These are phyloP conservation scores for Spergularia azorica DNA, from an alignment of 179 eudicot species.

Conservation along the genomic window DNA sequence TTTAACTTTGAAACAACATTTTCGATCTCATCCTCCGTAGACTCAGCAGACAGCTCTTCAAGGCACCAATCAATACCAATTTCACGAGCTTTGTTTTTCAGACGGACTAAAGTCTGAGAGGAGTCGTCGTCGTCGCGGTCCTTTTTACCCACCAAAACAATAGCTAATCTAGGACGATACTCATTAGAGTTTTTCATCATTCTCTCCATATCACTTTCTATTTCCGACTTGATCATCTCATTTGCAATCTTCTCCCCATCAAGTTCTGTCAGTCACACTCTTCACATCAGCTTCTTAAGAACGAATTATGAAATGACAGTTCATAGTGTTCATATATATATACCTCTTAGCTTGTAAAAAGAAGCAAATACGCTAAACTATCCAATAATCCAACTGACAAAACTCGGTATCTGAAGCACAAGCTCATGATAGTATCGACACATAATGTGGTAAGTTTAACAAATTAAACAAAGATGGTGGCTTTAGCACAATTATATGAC, in stretches of 20 bases:
- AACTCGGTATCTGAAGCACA: not conserved
- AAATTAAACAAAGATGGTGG: not conserved
- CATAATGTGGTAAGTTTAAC: not conserved
- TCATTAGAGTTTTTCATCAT: slow-evolving; percentile 36
- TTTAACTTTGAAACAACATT: slow-evolving; percentile 38
- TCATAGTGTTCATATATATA: not conserved
- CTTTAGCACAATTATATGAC: too few relatives aligned
- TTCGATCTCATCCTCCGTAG: slow-evolving; percentile 41
- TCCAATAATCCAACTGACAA: slow-evolving; percentile 6
- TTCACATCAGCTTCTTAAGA: slow-evolving; percentile 29
- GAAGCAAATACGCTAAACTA: not conserved
- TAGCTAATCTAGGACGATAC: slow-evolving; percentile 43
- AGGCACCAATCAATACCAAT: slow-evolving; percentile 45
- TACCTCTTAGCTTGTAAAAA: not conserved
- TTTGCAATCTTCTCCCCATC: slow-evolving; percentile 50
- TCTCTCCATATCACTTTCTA: slow-evolving; percentile 38
- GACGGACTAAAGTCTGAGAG: slow-evolving; percentile 44
- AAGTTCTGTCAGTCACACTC: slow-evolving; percentile 38
- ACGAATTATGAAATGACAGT: slow-evolving; percentile 2
- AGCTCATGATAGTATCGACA: too few relatives aligned
- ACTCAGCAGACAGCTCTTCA: slow-evolving; percentile 40
- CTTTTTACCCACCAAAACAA: slow-evolving; percentile 53
- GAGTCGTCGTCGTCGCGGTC: slow-evolving; percentile 16
- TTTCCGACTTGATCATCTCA: slow-evolving; percentile 34
- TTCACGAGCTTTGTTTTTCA: slow-evolving; percentile 53